Evolutionary conservation across 176 grass and related monocot species (phyloP), one percentile per base, ranked within the genome.

Genomic region (Carex scoparia): DNA sequence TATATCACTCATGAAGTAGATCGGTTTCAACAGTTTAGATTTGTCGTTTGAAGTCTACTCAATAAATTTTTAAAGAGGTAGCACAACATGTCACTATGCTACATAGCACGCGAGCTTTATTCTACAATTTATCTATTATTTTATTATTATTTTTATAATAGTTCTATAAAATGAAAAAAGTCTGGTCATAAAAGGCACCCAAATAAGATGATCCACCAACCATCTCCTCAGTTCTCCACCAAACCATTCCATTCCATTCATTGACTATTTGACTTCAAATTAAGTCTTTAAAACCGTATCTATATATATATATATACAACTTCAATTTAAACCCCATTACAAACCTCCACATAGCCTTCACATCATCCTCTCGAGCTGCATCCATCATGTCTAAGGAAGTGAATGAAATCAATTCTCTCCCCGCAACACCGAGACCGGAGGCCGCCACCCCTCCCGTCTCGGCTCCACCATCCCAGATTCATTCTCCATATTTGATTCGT

Each of bases 401-500:
- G 62, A 84, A 72, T 59, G 95, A 98, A 84, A 85, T 95, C 85
- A 30, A 19, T 31, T 93, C 95, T 64, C 82, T 68, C 31, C 88
- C 93, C 38, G 82, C 80, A 19, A 92, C 93, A 35, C 93, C 96
- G 10, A 65, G 69, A 13, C 49, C 85, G 7, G 85, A 81, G 30
- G 4, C 46, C 27, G 54, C n/a, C 15, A 83, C 86, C 0, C 79
- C 81, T 61, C 85, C 85, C 14, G 82, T 94, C 59, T 87, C 90
- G n/a, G 13, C 85, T 3, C 94, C 94, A 27, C 92, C 92, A 76
- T 91, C 89, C 58, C 94, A 80, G 86, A 61, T 94, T 7, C 90
- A 87, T 23, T 94, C 94, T 2, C 94, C 90, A 59, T 40, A 59
- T 15, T 15, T 81, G 1, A 80, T 32, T 4, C 49, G 76, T 42